Conservation (phyloP, 257 asterid genomes). For the Salvia miltiorrhiza region DNA sequence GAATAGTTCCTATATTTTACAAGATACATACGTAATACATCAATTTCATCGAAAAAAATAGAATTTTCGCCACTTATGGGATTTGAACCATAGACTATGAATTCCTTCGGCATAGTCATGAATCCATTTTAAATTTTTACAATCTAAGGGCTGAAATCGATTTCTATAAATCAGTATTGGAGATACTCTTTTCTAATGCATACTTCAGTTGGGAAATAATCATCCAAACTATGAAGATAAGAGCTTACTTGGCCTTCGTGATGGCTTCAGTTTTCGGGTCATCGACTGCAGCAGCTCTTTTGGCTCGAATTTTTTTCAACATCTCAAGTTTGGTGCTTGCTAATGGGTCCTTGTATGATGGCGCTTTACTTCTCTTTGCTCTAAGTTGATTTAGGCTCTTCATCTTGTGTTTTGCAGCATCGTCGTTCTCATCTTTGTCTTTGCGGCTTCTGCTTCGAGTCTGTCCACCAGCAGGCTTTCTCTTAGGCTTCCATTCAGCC, state of each 20-base stretch:
- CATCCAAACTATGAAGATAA: not conserved
- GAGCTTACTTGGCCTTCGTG: slow-evolving; percentile 70
- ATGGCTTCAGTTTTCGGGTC: slow-evolving; percentile 55
- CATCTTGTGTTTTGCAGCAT: slow-evolving; percentile 26
- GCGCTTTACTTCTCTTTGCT: slow-evolving; percentile 42
- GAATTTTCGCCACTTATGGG: no score
- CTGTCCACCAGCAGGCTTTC: slow-evolving; percentile 43
- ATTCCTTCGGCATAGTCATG: not conserved
- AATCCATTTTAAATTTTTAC: no score
- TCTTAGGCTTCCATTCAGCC: slow-evolving; percentile 57
- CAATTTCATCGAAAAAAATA: no score
- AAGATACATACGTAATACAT: no score
- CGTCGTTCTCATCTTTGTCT: slow-evolving; percentile 33
- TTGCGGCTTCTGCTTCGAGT: slow-evolving; percentile 37
- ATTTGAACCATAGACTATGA: no score
- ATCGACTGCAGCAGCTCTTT: slow-evolving; percentile 52
- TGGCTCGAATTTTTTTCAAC: slow-evolving; percentile 71
- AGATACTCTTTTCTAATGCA: not conserved
- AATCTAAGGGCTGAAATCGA: no score
- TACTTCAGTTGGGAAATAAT: not conserved
- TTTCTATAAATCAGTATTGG: not conserved
- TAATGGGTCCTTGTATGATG: slow-evolving; percentile 74
- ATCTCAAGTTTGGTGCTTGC: slow-evolving; percentile 74
- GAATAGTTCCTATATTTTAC: no score
- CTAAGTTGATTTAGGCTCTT: slow-evolving; percentile 36